Conservation (phyloP, 2,329 filamentous ascomycete genomes). For the Neurospora sp. region DNA sequence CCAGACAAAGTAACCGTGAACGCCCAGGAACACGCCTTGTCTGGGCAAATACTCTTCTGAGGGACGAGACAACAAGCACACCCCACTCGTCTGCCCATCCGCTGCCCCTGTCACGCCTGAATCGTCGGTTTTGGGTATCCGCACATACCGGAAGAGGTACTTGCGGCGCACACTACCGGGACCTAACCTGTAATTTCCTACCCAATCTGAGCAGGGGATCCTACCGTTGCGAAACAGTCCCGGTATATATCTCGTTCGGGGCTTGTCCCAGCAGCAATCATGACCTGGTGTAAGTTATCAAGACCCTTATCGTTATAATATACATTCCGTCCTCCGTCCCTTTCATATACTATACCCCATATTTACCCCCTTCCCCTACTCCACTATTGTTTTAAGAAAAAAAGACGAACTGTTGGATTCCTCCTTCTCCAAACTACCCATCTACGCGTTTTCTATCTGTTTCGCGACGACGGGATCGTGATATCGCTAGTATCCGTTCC, state of each 20-base stretch:
- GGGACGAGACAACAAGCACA: background rate
- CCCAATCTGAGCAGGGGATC: background rate
- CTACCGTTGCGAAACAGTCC: background rate
- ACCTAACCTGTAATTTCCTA: background rate
- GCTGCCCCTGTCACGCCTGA: background rate
- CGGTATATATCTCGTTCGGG: background rate
- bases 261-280: background rate
- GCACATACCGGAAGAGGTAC: background rate
- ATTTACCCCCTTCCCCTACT: background rate
- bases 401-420: background rate
- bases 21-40: background rate
- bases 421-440: background rate
- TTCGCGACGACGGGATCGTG: background rate
- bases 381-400: background rate
- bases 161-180: background rate
- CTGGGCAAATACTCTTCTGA: background rate
- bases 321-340: background rate
- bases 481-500: background rate
- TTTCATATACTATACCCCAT: background rate
- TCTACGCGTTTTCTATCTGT: background rate
- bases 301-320: background rate
- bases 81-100: background rate
- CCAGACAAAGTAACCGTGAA: background rate
- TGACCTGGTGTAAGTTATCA: background rate
- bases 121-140: background rate